phyloP scores from a whole-genome alignment of 1,139 yeast genomes.

The Groenewaldozyma auringiensis region DNA sequence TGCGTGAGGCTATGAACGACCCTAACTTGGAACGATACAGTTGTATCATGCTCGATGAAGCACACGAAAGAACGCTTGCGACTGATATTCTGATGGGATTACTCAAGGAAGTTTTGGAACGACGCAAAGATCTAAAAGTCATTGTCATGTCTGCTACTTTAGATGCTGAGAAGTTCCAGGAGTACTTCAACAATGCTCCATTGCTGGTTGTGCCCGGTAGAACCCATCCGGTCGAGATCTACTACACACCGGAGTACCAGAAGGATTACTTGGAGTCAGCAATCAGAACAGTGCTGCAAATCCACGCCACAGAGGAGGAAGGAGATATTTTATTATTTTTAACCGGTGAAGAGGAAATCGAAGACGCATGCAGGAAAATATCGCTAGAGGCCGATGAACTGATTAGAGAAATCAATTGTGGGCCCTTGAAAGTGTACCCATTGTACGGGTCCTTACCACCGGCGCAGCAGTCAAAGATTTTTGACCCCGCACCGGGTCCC shows the following conservation, averaged over 20 bases:
- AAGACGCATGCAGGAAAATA: slow-evolving; percentile 89
- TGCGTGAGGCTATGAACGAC: slow-evolving; percentile 97
- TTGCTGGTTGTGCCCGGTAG: slow-evolving; percentile 95
- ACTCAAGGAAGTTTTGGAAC: slow-evolving; percentile 66
- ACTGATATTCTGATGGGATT: slow-evolving; percentile 97
- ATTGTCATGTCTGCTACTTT: slow-evolving; percentile 97
- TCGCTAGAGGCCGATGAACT: slow-evolving; percentile 82
- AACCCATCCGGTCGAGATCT: slow-evolving; percentile 94
- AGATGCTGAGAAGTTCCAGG: slow-evolving; percentile 94
- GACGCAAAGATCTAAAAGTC: slow-evolving; percentile 83
- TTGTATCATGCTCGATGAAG: slow-evolving; percentile 92
- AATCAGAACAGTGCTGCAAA: slow-evolving; percentile 86
- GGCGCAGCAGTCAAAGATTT: slow-evolving; percentile 84
- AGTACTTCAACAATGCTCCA: slow-evolving; percentile 85
- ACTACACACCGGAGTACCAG: slow-evolving; percentile 94
- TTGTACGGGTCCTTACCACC: slow-evolving; percentile 96
- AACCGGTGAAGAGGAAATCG: slow-evolving; percentile 98
- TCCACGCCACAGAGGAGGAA: slow-evolving; percentile 91
- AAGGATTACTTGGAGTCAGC: slow-evolving; percentile 93
- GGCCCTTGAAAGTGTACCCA: slow-evolving; percentile 85
- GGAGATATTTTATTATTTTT: slow-evolving; percentile 86
- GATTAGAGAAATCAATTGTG: slow-evolving; percentile 79
- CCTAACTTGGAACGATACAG: slow-evolving; percentile 73
- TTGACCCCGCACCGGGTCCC: slow-evolving; percentile 77
- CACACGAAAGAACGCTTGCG: slow-evolving; percentile 94